These are phyloP conservation scores for Dimocarpus longan DNA, from an alignment of 345 rosid genomes.

Conservation along the genomic window DNA sequence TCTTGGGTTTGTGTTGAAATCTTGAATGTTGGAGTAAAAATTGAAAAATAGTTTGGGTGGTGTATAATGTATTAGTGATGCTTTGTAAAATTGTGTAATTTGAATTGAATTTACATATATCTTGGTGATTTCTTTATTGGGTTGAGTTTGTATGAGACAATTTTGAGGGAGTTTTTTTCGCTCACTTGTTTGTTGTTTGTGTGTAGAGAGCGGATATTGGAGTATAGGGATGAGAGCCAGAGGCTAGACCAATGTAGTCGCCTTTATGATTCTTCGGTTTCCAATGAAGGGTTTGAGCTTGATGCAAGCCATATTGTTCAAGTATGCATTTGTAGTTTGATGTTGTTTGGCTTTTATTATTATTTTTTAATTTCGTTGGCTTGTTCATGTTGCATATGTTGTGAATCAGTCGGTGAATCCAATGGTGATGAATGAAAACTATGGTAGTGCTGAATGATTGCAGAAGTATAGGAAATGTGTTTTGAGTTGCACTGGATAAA, in stretches of 20 bases:
- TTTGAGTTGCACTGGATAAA: background rate
- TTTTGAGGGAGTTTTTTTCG: constrained; percentile 16
- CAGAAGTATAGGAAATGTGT: background rate
- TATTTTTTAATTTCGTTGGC: background rate
- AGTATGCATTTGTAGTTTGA: constrained; percentile 45
- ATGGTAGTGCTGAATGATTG: background rate
- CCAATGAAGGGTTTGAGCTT: constrained; percentile 83
- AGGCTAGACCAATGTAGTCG: constrained; percentile 90
- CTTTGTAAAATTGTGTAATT: background rate
- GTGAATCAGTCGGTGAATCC: background rate
- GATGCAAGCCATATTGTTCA: constrained; percentile 90
- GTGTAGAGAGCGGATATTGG: constrained; percentile 76
- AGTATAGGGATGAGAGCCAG: constrained; percentile 87
- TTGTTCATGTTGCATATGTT: background rate
- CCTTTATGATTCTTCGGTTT: constrained; percentile 89
- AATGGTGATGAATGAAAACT: background rate
- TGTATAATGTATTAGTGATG: background rate
- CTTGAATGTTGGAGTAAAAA: background rate
- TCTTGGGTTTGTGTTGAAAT: background rate
- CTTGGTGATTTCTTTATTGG: constrained; percentile 8
- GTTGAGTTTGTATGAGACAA: background rate
- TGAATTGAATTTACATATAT: constrained; percentile 11
- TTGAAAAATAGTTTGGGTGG: background rate
- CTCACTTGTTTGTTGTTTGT: constrained; percentile 17
- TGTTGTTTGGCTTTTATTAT: background rate